Conservation (phyloP, 108 stramenopile genomes). For the Cyclotella kingstonii region DNA sequence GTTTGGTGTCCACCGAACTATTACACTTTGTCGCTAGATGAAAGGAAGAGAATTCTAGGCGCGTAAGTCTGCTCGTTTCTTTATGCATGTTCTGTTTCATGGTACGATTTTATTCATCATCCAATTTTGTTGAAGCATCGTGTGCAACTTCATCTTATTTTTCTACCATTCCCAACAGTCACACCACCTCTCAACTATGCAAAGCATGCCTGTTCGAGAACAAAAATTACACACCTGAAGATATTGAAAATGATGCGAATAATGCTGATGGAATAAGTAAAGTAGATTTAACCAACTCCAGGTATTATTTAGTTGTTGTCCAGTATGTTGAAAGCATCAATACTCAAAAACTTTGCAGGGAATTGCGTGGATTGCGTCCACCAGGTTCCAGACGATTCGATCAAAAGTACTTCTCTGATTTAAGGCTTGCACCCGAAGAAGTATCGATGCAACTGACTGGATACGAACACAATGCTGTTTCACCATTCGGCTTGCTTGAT, state of each 20-base stretch:
- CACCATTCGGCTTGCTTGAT: slow-evolving; percentile 77
- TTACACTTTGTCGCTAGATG: slow-evolving; percentile 54
- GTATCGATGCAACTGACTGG: slow-evolving; percentile 75
- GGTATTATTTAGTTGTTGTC: slow-evolving; percentile 73
- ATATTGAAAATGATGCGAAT: slow-evolving; percentile 3
- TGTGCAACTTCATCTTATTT: background rate
- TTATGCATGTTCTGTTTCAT: background rate
- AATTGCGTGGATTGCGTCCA: slow-evolving; percentile 63
- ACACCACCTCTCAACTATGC: slow-evolving; percentile 56
- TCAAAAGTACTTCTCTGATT: slow-evolving; percentile 58
- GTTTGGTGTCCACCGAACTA: slow-evolving; percentile 66
- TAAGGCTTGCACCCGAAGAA: slow-evolving; percentile 61
- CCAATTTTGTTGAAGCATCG: background rate
- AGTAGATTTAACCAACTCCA: slow-evolving; percentile 52
- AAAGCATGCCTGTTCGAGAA: slow-evolving; percentile 85
- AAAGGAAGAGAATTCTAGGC: slow-evolving; percentile 55
- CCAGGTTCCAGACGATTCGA: slow-evolving; percentile 27
- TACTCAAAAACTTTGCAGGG: slow-evolving; percentile 53
- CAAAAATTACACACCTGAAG: slow-evolving; percentile 45
- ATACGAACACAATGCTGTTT: slow-evolving; percentile 72
- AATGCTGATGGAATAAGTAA: background rate
- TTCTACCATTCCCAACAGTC: background rate
- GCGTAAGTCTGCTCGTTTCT: slow-evolving; percentile 21
- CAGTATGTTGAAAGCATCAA: slow-evolving; percentile 78
- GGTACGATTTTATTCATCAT: background rate